phyloP scores from a whole-genome alignment of 192 early-diverging fungal species.

The Entrophospora sp. region DNA sequence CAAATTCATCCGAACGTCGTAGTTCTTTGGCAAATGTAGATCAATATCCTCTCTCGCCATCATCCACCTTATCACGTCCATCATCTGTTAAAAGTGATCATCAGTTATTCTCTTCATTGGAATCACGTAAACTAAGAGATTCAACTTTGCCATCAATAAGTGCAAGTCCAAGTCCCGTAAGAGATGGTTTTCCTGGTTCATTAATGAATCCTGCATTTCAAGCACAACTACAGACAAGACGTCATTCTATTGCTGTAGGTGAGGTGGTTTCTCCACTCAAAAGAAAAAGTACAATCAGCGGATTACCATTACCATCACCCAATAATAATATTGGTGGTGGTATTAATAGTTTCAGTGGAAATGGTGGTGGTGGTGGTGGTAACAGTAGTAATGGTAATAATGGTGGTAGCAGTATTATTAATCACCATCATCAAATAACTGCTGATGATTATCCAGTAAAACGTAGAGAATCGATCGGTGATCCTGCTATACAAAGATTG shows the following conservation, averaged over 20 bases:
- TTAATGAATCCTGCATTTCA: constrained; percentile 9
- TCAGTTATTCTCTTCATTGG: background rate
- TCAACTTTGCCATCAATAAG: constrained; percentile 33
- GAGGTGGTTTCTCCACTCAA: background rate
- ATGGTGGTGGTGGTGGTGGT: too few species aligned
- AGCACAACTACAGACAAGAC: background rate
- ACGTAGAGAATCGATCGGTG: constrained; percentile 23
- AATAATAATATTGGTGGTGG: too few species aligned
- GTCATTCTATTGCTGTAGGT: constrained; percentile 8
- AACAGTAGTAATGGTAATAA: too few species aligned
- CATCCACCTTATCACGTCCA: constrained; percentile 16
- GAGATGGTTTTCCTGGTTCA: constrained; percentile 2
- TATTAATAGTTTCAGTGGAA: too few species aligned
- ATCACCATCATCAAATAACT: constrained; percentile 20
- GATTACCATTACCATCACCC: too few species aligned
- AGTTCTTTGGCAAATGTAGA: constrained; percentile 22
- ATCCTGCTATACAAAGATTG: constrained; percentile 13
- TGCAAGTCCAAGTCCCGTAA: background rate
- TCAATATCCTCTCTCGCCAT: background rate
- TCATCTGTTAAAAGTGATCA: constrained; percentile 13
- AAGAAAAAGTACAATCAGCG: background rate
- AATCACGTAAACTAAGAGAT: constrained; percentile 19
- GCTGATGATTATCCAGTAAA: constrained; percentile 22
- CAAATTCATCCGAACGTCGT: background rate
- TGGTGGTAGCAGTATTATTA: too few species aligned